Evolutionary conservation across 1,284 basidiomycete genomes (phyloP), one percentile per base, ranked within the genome.

Genomic region (Phellopilus nigrolimitatus): DNA sequence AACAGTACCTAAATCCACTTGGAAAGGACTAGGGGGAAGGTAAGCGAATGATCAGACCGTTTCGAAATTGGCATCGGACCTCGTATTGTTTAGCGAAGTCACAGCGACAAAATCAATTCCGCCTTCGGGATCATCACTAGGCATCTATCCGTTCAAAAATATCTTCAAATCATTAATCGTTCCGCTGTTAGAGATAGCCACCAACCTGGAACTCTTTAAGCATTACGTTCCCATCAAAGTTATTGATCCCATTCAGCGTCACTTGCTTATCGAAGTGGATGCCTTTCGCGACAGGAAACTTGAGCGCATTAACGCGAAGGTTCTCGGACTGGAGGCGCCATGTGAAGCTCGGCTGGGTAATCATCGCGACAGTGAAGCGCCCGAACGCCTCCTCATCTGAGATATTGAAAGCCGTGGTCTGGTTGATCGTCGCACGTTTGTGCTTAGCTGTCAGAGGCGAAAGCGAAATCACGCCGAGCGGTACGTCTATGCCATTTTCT

Each of bases 1-100:
- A n/a, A 86, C 78, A 1, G 79, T 82, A 22, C 87, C 88, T 27
- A 91, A 72, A 62, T 80, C 71, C 48, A 91, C 71, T 31, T 76
- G 70, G 62, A 91, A 90, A 1, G 87, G 82, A 61, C 81, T 83
- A 54, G 5, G 48, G 34, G 12, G 56, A 19, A 53, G 24, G 12
- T 19, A n/a, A 25, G 34, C 36, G 37, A 46, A 28, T 52, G 39
- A n/a, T 31, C 40, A 46, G 27, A 4, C 25, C 19, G 24, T 31
- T 24, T 34, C 28, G 44, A 21, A 45, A 37, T 33, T 34, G 39
- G 33, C 15, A 47, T 24, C 25, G 34, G 60, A 78, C 79, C 85
- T 88, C 17, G 78, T 74, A 62, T 91, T 91, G 39, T 64, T 71
- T 40, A 91, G 62, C 47, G 71, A 63, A 0, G 82, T 88, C 9